Percentiles rank a stretch among this genome's conserved stretches.
Evolutionary conservation across 257 asterid genomes (phyloP).

Genomic region (Dorcoceras hygrometricum): DNA sequence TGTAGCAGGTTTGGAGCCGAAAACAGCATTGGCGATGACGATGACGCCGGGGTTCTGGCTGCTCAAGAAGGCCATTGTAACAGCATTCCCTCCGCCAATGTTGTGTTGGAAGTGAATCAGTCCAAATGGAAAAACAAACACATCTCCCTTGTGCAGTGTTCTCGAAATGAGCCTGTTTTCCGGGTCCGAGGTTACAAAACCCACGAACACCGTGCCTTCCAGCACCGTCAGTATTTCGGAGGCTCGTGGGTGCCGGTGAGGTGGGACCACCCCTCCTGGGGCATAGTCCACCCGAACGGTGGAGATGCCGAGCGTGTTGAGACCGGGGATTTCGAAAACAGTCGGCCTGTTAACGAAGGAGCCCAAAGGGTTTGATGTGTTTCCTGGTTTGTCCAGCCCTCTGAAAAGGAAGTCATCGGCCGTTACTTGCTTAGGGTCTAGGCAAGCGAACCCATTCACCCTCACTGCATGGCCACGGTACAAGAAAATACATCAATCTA

Average conservation of each 20-base stretch:
- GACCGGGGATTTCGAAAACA: conserved; percentile 46
- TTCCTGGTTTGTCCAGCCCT: conserved; percentile 40
- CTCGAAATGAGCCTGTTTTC: conserved; percentile 38
- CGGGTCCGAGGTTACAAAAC: conserved; percentile 49
- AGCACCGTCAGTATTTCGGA: conserved; percentile 41
- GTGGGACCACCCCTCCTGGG: conserved; percentile 41
- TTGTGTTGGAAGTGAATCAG: conserved; percentile 51
- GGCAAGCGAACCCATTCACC: conserved; percentile 46
- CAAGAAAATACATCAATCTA: too few relatives aligned
- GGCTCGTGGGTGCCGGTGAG: conserved; percentile 49
- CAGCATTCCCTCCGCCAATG: conserved; percentile 33
- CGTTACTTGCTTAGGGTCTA: conserved; percentile 37
- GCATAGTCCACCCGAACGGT: conserved; percentile 49
- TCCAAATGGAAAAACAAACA: conserved; percentile 43
- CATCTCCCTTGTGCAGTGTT: conserved; percentile 37
- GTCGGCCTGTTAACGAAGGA: conserved; percentile 39
- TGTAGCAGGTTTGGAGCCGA: conserved; percentile 39
- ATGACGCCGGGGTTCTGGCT: conserved; percentile 49
- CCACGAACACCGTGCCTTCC: conserved; percentile 39
- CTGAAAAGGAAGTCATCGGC: conserved; percentile 43
- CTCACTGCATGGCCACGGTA: conserved; percentile 27
- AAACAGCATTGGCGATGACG: conserved; percentile 39
- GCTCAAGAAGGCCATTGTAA: conserved; percentile 41
- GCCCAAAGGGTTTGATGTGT: conserved; percentile 50
- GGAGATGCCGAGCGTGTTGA: conserved; percentile 53